phyloP scores from a whole-genome alignment of 768 basidiomycete species.

The Kwoniella shandongensis region DNA sequence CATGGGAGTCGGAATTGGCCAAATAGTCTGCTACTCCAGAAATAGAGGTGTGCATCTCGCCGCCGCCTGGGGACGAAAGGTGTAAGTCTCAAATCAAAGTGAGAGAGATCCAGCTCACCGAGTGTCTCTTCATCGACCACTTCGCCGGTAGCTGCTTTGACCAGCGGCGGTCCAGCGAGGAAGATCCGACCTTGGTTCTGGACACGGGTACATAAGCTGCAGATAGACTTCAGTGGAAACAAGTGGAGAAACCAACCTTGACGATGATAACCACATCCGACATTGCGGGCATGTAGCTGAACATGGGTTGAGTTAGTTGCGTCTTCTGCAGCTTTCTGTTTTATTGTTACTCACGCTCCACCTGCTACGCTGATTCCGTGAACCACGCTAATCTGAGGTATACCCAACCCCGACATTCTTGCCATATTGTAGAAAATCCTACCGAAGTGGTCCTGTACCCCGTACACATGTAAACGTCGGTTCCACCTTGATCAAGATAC shows the following conservation, averaged over 20 bases:
- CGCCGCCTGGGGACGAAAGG: constrained; percentile 30
- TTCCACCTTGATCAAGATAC: not conserved
- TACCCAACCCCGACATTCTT: constrained; percentile 79
- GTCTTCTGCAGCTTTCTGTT: not conserved
- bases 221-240: constrained; percentile 44
- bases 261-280: constrained; percentile 68
- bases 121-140: constrained; percentile 88
- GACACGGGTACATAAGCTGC: not conserved
- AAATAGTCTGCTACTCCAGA: constrained; percentile 49
- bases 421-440: constrained; percentile 98
- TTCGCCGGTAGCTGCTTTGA: constrained; percentile 92
- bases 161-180: constrained; percentile 88
- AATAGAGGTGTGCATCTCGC: constrained; percentile 48
- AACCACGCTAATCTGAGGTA: constrained; percentile 88
- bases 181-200: constrained; percentile 90
- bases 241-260: constrained; percentile 54
- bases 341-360: constrained; percentile 66
- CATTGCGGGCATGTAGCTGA: constrained; percentile 76
- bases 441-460: constrained; percentile 75
- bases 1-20: constrained; percentile 38
- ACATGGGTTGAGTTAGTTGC: not conserved
- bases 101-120: constrained; percentile 57
- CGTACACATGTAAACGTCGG: not conserved
- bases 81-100: not conserved
- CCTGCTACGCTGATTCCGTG: constrained; percentile 94